These are phyloP conservation scores for Ascobolus immersus DNA, from an alignment of 495 filamentous ascomycete genomes.

Conservation along the genomic window DNA sequence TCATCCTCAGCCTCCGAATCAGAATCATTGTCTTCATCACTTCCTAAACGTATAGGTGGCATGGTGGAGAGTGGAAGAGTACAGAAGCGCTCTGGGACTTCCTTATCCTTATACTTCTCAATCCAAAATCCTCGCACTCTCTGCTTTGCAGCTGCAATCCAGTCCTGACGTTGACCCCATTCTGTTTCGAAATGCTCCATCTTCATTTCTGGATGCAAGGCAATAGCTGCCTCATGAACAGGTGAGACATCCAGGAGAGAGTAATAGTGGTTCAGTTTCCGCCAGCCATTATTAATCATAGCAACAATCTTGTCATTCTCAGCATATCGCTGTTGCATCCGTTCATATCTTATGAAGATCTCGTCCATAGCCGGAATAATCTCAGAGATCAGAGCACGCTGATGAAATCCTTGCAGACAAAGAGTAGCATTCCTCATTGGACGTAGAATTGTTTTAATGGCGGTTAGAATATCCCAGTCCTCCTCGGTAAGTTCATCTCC, in stretches of 20 bases:
- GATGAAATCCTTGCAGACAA: not conserved
- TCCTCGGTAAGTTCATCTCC: not conserved
- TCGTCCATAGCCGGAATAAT: constrained; percentile 1
- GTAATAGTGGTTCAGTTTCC: too few species aligned
- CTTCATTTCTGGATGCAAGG: not conserved
- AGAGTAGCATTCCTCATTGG: constrained; percentile 1
- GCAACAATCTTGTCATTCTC: too few species aligned
- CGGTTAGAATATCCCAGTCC: constrained; percentile 4
- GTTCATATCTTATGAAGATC: not conserved
- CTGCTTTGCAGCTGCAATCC: too few species aligned
- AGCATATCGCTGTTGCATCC: too few species aligned
- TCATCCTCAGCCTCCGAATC: not conserved
- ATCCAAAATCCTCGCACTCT: too few species aligned
- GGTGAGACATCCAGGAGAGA: too few species aligned
- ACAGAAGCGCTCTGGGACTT: too few species aligned
- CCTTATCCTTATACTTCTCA: too few species aligned
- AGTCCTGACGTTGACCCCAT: not conserved
- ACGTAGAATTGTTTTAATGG: constrained; percentile 1
- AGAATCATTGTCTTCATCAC: not conserved
- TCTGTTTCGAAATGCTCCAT: not conserved
- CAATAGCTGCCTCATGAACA: not conserved
- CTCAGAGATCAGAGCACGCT: too few species aligned
- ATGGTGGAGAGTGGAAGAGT: too few species aligned
- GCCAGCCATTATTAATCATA: too few species aligned
- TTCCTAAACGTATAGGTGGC: too few species aligned